Conservation (phyloP, 352 stramenopile species). For the Phytophthora macrochlamydospora region DNA sequence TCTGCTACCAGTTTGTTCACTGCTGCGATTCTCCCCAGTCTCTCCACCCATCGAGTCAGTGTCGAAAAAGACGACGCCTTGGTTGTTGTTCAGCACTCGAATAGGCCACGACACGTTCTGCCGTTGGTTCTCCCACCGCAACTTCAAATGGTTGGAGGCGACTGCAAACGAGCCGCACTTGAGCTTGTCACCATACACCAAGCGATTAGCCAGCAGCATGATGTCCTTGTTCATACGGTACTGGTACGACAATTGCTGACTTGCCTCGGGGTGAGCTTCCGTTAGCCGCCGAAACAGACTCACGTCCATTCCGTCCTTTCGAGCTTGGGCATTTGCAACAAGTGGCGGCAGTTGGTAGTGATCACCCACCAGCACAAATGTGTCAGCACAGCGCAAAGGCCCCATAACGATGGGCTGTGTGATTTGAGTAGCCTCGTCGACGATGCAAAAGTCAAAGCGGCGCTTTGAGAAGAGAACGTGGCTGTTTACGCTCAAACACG, state of each 20-base stretch:
- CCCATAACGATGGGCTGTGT: conserved; percentile 95
- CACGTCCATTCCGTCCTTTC: conserved; percentile 83
- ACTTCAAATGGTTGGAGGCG: conserved; percentile 50
- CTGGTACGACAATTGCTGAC: conserved; percentile 96
- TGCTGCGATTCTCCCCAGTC: conserved; percentile 26
- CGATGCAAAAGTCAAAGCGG: conserved; percentile 97
- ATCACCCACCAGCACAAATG: conserved; percentile 98
- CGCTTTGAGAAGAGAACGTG: conserved; percentile 83
- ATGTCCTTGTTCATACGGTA: conserved; percentile 99
- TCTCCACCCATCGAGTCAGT: conserved; percentile 62
- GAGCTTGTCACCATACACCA: conserved; percentile 94
- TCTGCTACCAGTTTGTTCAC: conserved; percentile 19
- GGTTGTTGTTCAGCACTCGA: conserved; percentile 41
- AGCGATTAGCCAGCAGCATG: conserved; percentile 94
- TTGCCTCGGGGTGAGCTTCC: conserved; percentile 89
- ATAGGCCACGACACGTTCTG: conserved; percentile 38
- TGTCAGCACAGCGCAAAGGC: conserved; percentile 92
- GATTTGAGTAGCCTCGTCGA: conserved; percentile 99
- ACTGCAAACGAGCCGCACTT: conserved; percentile 87
- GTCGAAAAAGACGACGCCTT: conserved; percentile 87
- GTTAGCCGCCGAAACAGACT: conserved; percentile 93
- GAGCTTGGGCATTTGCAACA: conserved; percentile 89
- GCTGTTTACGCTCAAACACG: conserved; percentile 76
- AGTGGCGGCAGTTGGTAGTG: conserved; percentile 98
- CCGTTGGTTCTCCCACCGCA: conserved; percentile 28